Evolutionary conservation across 768 basidiomycete species (phyloP), one percentile per base, ranked within the genome.

Genomic region (Galerina sulciceps): DNA sequence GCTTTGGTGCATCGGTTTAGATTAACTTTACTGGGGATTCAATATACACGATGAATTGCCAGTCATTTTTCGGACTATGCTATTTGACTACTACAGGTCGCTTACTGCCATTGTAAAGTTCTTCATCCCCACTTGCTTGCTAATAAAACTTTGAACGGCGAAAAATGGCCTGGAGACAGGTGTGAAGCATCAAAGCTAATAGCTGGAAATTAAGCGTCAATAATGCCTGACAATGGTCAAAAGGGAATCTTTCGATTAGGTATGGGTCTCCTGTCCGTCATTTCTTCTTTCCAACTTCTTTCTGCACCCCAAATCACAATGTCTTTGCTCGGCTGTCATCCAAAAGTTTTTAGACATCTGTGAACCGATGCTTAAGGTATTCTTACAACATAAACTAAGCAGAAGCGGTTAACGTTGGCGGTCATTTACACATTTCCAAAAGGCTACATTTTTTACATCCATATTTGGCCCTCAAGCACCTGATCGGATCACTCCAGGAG

Each of bases 261-360:
- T 87, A 86, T 69, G 89, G 88, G 0, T 88, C 87, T 15, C 89
- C 88, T 9, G 89, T 87, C 53, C 37, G 83, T 66, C 23, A 13
- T 2, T 40, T 35, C 10, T 49, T 36, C 15, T 52, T 31, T 23
- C 15, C n/a, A 10, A 15, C 17, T 34, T 9, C 5, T 26, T 44
- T 54, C 36, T 17, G 38, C 10, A 0, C 10, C 18, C 17, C 20
- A 4, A 10, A 40, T 56, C 5, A 42, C 0, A 17, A 40, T 47
- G 58, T 44, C 38, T 26, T 1, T 14, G 44, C 46, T 20, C 46
- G 80, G 79, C 81, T 79, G 81, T 75, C 77, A n/a, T 11, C 80
- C 81, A 0, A 66, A 69, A 36, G 82, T 79, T 60, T 70, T 50
- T 56, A 67, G 74, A 42, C 85, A 84, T 62, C 37, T 64, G 5